Percentiles rank a stretch among this genome's conserved stretches.
phyloP scores from a whole-genome alignment of 768 basidiomycete genomes.

The Asterophora lycoperdoides region DNA sequence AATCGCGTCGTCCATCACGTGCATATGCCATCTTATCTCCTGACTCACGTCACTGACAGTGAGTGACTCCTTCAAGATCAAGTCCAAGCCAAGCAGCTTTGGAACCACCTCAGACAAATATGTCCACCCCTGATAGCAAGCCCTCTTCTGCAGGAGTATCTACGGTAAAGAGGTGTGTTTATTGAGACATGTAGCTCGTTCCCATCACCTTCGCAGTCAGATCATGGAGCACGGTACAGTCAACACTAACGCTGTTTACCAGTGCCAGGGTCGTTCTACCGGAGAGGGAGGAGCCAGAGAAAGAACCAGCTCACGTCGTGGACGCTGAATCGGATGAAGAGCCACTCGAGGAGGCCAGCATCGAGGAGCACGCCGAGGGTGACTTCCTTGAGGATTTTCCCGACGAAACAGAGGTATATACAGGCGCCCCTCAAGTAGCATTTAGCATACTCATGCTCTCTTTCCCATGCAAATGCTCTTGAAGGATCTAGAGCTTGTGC shows the following conservation, averaged over 20 bases:
- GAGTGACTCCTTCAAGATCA: too few species aligned
- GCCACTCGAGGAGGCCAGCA: slow-evolving; percentile 34
- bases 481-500: slow-evolving; percentile 85
- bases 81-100: too few species aligned
- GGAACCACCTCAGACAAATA: too few species aligned
- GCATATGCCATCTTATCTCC: too few species aligned
- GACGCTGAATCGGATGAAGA: slow-evolving; percentile 45
- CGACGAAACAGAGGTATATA: slow-evolving; percentile 71
- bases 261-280: slow-evolving; percentile 49
- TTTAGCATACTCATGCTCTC: not conserved
- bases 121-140: not conserved
- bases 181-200: not conserved
- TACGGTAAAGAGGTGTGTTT: slow-evolving; percentile 8
- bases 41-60: too few species aligned
- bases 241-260: not conserved
- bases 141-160: not conserved
- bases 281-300: slow-evolving; percentile 32
- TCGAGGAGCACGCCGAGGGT: slow-evolving; percentile 47
- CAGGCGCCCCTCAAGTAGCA: not conserved
- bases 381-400: slow-evolving; percentile 77
- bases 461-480: slow-evolving; percentile 8
- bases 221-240: slow-evolving; percentile 2
- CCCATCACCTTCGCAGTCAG: not conserved
- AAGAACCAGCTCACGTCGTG: slow-evolving; percentile 23
- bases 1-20: too few species aligned